Base-by-base conservation (phyloP, 2,329 filamentous ascomycete genomes). In the Ustilaginoidea virens region DNA sequence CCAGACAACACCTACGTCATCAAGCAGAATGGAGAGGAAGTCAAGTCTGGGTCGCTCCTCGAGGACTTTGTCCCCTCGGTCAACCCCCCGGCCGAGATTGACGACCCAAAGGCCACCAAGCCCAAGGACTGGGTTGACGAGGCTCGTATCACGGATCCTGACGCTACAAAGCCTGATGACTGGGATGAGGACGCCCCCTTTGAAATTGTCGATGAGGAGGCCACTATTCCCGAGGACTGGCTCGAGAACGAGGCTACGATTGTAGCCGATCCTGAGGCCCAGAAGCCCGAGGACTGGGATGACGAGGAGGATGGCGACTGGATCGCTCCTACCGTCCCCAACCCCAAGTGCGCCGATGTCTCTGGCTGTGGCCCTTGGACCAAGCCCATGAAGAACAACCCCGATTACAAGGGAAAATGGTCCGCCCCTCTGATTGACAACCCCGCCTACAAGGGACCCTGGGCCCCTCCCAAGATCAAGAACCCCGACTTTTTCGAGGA, bases 221-320 rank as follows among this genome's bases (percentile, higher is more conserved):
- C 90, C 34, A 78, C 72, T 45, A 82, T 77, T 64, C 90, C 90
- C 28, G 86, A 82, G 43, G 90, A 96, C 61, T 98, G 90, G 90
- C 77, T 98, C 37, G 87, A 85, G 56, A 65, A 85, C 38, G 90
- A 96, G 66, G 72, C 86, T 40, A 60, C 69, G 38, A 80, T 72
- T 41, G 65, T 96, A 36, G 71, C 86, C 33, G 90, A 98, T 63
- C 90, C 90, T 32, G 85, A 93, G 63, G 85, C 87, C 29, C 68
- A 81, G 65, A 98, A 96, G 78, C 90, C 90, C 38, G 86, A 93
- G 62, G 90, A 96, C 55, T 98, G 90, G 90, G 87, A 94, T 61
- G 87, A 98, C 35, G 90, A 98, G 66, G 90, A 98, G 65, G 90
- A 98, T 56, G 90, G 90, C 56, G 90, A 98, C 66, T 98, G 86